Conservation (phyloP, 495 filamentous ascomycete genomes). For the Annulohypoxylon moriforme region DNA sequence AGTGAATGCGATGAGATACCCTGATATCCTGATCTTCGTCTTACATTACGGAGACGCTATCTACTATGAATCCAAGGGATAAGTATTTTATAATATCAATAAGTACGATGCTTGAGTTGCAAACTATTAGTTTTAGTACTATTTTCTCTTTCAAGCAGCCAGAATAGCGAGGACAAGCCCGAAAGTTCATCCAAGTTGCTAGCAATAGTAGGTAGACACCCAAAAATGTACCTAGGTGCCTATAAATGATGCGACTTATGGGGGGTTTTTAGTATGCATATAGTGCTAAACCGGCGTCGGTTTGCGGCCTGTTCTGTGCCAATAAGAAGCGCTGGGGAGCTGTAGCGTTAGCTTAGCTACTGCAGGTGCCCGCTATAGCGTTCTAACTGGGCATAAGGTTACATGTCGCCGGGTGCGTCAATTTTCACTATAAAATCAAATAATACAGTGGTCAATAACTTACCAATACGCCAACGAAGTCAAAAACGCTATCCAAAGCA, state of each 20-base stretch:
- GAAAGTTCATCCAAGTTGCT: no score
- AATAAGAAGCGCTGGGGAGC: slow-evolving; percentile 11
- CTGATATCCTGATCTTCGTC: not conserved
- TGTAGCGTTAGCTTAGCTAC: not conserved
- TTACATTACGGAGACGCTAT: not conserved
- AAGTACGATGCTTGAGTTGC: not conserved
- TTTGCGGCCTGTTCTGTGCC: slow-evolving; percentile 6
- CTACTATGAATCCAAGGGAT: not conserved
- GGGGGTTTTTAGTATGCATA: not conserved
- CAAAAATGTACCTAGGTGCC: not conserved
- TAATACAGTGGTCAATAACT: not conserved
- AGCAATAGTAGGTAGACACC: not conserved
- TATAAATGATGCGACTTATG: no score
- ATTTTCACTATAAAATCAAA: not conserved
- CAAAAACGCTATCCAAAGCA: no score
- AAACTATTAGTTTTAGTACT: not conserved
- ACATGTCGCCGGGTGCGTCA: slow-evolving; percentile 36
- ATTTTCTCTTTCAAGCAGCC: not conserved
- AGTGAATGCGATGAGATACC: slow-evolving; percentile 35
- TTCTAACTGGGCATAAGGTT: slow-evolving; percentile 17
- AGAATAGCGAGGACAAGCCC: no score
- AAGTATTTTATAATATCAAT: not conserved
- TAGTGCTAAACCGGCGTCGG: not conserved
- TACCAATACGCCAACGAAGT: not conserved
- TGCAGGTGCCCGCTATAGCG: slow-evolving; percentile 15